Evolutionary conservation across 2,329 filamentous ascomycete species (phyloP).

Genomic region (Penicillium sumatraense): DNA sequence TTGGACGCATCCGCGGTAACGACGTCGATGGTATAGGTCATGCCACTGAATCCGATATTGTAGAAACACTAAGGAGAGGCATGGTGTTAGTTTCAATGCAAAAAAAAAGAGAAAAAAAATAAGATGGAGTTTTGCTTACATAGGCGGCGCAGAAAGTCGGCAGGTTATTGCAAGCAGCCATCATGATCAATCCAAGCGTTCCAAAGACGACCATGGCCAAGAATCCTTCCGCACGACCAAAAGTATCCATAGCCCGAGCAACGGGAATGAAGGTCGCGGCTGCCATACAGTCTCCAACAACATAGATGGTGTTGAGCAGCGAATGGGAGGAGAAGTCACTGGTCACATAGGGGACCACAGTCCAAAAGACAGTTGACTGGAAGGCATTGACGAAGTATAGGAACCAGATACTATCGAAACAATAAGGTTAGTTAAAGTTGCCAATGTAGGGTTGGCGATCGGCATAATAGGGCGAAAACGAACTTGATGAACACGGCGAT

Average conservation of each 20-base stretch:
- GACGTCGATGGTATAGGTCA: constrained; percentile 61
- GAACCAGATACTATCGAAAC: constrained; percentile 26
- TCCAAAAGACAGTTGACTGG: constrained; percentile 17
- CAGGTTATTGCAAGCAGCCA: constrained; percentile 64
- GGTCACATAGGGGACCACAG: constrained; percentile 21
- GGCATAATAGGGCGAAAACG: neutral
- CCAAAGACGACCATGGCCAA: constrained; percentile 52
- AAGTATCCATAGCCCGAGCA: constrained; percentile 67
- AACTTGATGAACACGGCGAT: constrained; percentile 24
- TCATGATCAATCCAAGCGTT: constrained; percentile 60
- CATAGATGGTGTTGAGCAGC: constrained; percentile 14
- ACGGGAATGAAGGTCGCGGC: constrained; percentile 63
- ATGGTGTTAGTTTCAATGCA: constrained; percentile 1
- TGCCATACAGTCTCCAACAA: constrained; percentile 53
- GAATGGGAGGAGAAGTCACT: constrained; percentile 18
- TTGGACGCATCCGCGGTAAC: constrained; percentile 66
- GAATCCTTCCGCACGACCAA: constrained; percentile 65
- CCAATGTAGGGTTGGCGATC: neutral
- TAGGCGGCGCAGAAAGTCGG: constrained; percentile 63
- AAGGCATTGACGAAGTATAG: constrained; percentile 27
- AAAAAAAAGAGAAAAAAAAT: too few species aligned
- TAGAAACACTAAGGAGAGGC: constrained; percentile 35
- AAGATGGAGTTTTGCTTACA: constrained; percentile 7
- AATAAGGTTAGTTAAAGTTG: neutral
- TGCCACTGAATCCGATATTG: constrained; percentile 59